Evolutionary conservation across 345 rosid genomes (phyloP).

Genomic region (Arabidopsis suecica): DNA sequence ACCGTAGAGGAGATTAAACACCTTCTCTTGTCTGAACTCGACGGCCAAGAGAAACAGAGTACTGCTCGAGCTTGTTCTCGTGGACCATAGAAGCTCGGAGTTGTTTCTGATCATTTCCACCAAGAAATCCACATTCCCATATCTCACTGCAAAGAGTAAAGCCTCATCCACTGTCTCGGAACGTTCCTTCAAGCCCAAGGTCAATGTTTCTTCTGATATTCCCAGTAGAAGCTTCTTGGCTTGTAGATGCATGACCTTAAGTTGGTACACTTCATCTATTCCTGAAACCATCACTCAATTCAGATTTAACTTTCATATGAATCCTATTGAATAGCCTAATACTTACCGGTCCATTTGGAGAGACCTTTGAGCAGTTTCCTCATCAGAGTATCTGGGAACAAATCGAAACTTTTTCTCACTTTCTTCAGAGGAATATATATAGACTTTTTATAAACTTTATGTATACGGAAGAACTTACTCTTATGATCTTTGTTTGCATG

Average conservation of each 20-base stretch:
- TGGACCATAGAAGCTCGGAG: conserved; percentile 43
- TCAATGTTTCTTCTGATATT: conserved; percentile 37
- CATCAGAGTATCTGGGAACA: conserved; percentile 20
- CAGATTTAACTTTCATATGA: not conserved
- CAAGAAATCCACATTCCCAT: conserved; percentile 40
- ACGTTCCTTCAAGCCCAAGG: conserved; percentile 36
- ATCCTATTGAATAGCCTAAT: not conserved
- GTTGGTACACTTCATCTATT: conserved; percentile 32
- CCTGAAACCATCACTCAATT: conserved; percentile 28
- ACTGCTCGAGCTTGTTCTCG: conserved; percentile 32
- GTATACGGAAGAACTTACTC: too few species aligned
- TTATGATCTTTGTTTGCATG: too few species aligned
- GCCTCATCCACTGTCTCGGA: conserved; percentile 39
- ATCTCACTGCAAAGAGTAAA: conserved; percentile 39
- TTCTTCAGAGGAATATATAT: not conserved
- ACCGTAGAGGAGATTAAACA: conserved; percentile 42
- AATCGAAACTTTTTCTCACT: not conserved
- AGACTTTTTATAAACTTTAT: not conserved
- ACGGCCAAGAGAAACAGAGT: conserved; percentile 46
- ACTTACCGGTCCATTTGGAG: conserved; percentile 39
- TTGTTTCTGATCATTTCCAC: conserved; percentile 42
- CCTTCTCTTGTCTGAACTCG: conserved; percentile 43
- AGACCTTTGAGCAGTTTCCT: conserved; percentile 25
- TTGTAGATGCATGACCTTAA: conserved; percentile 42
- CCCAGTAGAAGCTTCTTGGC: conserved; percentile 37